phyloP scores from a whole-genome alignment of 129 eudicot species.

The Chrysanthemum seticuspe region DNA sequence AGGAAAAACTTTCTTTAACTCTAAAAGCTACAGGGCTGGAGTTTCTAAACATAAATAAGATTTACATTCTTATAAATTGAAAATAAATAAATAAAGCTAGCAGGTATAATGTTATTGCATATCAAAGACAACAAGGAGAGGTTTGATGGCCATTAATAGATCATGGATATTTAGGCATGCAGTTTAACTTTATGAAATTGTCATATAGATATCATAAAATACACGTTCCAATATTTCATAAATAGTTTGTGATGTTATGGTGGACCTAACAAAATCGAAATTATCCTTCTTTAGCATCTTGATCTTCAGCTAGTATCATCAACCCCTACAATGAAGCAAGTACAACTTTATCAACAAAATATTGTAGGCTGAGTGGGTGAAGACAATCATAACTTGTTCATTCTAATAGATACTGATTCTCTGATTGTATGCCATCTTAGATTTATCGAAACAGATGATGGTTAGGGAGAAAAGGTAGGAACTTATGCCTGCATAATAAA shows the following conservation, averaged over 20 bases:
- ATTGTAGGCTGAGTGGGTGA: slow-evolving; percentile 3
- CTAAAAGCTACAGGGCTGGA: too few relatives aligned
- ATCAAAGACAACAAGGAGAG: not conserved
- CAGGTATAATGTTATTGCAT: not conserved
- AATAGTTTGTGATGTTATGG: slow-evolving; percentile 20
- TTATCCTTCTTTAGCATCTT: slow-evolving; percentile 51
- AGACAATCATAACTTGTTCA: not conserved
- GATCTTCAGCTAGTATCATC: slow-evolving; percentile 86
- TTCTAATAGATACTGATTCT: not conserved
- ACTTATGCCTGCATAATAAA: too few relatives aligned
- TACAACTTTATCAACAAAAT: slow-evolving; percentile 42
- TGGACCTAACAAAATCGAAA: slow-evolving; percentile 35
- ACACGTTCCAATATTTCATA: slow-evolving; percentile 6
- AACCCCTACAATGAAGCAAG: slow-evolving; percentile 64
- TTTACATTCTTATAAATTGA: too few relatives aligned
- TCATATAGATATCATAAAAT: slow-evolving; percentile 3
- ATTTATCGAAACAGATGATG: too few relatives aligned
- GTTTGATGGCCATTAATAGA: not conserved
- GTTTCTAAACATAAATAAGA: too few relatives aligned
- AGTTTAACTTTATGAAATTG: not conserved
- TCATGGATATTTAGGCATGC: slow-evolving; percentile 2
- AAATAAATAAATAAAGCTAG: too few relatives aligned
- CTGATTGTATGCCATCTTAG: too few relatives aligned
- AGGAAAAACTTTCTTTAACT: too few relatives aligned
- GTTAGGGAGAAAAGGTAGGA: too few relatives aligned